These are phyloP conservation scores for Jacaranda copaia DNA, from an alignment of 257 asterid genomes.

Conservation along the genomic window DNA sequence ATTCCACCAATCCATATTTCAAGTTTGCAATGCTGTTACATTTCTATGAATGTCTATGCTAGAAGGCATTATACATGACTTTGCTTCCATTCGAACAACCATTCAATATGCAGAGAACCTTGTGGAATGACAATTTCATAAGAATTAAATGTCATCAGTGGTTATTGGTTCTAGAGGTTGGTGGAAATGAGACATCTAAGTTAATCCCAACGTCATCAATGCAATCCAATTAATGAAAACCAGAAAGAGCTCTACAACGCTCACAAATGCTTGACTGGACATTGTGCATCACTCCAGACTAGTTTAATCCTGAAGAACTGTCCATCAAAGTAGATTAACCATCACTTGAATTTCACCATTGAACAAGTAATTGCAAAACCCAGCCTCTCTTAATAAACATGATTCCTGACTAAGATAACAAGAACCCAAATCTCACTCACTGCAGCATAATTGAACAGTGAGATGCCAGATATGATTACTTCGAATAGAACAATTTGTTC, in stretches of 20 bases:
- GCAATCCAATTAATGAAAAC: not conserved
- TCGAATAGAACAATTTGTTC: not conserved
- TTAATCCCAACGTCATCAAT: not conserved
- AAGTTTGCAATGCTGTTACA: not conserved
- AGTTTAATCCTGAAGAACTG: not conserved
- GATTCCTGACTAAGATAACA: not conserved
- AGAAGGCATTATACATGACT: not conserved
- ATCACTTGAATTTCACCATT: not conserved
- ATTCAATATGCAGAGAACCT: not conserved
- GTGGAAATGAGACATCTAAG: not conserved
- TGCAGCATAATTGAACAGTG: slow-evolving; percentile 2
- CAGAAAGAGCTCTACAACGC: not conserved
- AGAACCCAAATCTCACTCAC: slow-evolving; percentile 8
- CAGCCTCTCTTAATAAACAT: not conserved
- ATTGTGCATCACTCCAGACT: not conserved
- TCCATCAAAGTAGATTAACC: not conserved
- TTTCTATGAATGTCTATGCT: not conserved
- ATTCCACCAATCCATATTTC: slow-evolving; percentile 2
- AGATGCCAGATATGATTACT: not conserved
- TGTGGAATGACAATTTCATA: not conserved
- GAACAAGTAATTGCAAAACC: not conserved
- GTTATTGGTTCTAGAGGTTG: not conserved
- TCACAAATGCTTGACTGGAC: not conserved
- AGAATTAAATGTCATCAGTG: not conserved
- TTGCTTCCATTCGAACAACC: not conserved